These are phyloP conservation scores for Heliamphora pulchella DNA, from an alignment of 179 eudicot genomes.

Conservation along the genomic window DNA sequence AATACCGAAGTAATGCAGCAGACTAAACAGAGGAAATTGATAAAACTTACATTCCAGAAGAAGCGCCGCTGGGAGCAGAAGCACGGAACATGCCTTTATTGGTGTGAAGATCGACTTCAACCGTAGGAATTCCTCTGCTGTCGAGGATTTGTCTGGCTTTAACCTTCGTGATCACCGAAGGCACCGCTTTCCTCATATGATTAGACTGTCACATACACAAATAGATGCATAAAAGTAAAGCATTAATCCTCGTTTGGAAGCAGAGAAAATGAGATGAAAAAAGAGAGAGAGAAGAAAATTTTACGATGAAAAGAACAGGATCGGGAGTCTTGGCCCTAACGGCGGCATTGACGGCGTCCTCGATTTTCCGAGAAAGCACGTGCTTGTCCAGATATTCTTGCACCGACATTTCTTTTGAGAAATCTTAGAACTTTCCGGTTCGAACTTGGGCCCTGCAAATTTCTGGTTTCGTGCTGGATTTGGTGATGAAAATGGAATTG, in stretches of 20 bases:
- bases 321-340: constrained; percentile 84
- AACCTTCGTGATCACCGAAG: constrained; percentile 83
- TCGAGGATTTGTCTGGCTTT: constrained; percentile 87
- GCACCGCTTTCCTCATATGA: constrained; percentile 91
- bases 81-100: constrained; percentile 89
- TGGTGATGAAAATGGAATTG: not conserved
- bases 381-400: constrained; percentile 89
- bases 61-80: constrained; percentile 72
- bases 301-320: constrained; percentile 89
- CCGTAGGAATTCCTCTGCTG: constrained; percentile 92
- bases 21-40: not conserved
- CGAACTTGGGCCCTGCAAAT: not conserved
- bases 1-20: not conserved
- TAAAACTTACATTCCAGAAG: constrained; percentile 66
- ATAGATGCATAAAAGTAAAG: not conserved
- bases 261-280: not conserved
- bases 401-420: constrained; percentile 56
- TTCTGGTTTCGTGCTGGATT: not conserved
- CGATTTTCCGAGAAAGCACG: constrained; percentile 80
- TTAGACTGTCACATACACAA: constrained; percentile 43
- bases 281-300: constrained; percentile 2
- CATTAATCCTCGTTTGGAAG: not conserved
- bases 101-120: constrained; percentile 80
- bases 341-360: constrained; percentile 95
- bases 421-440: not conserved